A percentile compares a stretch with the other conserved stretches of the same genome.
These are phyloP conservation scores for Sporisorium exsertum DNA, from an alignment of 1,284 basidiomycete species.

Conservation along the genomic window DNA sequence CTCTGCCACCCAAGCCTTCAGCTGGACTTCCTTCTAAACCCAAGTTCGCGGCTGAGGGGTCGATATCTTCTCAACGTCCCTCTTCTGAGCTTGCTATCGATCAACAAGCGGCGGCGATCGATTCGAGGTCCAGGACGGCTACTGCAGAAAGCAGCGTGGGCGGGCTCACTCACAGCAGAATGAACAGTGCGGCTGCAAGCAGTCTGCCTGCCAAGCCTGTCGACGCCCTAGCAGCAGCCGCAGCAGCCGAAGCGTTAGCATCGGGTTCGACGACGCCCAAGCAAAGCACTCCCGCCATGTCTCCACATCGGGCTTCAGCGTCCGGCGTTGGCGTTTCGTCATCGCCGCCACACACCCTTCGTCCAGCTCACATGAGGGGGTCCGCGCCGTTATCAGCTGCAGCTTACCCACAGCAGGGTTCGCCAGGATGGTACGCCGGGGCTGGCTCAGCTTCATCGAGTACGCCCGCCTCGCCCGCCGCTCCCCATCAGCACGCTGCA, in stretches of 20 bases:
- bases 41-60: slow-evolving; percentile 18
- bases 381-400: not conserved
- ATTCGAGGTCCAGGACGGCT: slow-evolving; percentile 20
- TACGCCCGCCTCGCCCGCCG: slow-evolving; percentile 29
- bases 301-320: slow-evolving; percentile 7
- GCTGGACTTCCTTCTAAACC: slow-evolving; percentile 39
- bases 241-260: slow-evolving; percentile 9
- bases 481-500: slow-evolving; percentile 5
- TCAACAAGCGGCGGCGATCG: not conserved
- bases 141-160: slow-evolving; percentile 13
- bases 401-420: slow-evolving; percentile 20
- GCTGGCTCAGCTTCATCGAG: slow-evolving; percentile 19
- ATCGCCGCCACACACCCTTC: slow-evolving; percentile 21
- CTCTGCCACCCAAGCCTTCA: slow-evolving; percentile 29
- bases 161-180: slow-evolving; percentile 18
- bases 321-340: slow-evolving; percentile 11
- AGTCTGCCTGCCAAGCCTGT: slow-evolving; percentile 40
- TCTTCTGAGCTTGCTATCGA: not conserved
- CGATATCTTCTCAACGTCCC: not conserved
- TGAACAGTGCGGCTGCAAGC: slow-evolving; percentile 22
- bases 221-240: slow-evolving; percentile 28
- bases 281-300: slow-evolving; percentile 7
- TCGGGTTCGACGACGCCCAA: slow-evolving; percentile 1
- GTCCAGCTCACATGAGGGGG: slow-evolving; percentile 9
- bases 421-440: slow-evolving; percentile 20